Evolutionary conservation across 192 early-diverging fungal species (phyloP).

Genomic region (Coemansia sp.): DNA sequence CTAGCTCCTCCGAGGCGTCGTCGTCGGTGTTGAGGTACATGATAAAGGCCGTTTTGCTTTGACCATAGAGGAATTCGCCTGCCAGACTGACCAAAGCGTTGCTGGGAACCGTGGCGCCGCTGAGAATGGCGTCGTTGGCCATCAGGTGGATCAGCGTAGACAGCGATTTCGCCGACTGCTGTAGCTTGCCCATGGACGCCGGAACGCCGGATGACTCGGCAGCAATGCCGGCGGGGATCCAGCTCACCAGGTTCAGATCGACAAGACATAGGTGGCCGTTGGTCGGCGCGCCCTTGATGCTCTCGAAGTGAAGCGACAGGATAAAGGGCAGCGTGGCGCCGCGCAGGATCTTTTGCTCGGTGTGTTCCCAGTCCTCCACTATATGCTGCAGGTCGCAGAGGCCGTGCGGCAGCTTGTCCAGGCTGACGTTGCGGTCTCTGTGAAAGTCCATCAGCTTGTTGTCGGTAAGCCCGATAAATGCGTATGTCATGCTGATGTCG

Average conservation of each 20-base stretch:
- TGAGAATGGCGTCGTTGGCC: slow-evolving; percentile 39
- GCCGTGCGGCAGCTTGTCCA: slow-evolving; percentile 23
- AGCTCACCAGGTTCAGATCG: slow-evolving; percentile 38
- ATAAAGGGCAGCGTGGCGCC: slow-evolving; percentile 49
- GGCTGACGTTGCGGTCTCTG: slow-evolving; percentile 30
- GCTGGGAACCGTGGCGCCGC: slow-evolving; percentile 29
- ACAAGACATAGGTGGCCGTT: slow-evolving; percentile 47
- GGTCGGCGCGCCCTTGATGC: slow-evolving; percentile 33
- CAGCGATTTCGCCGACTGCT: slow-evolving; percentile 34
- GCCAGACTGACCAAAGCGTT: slow-evolving; percentile 30
- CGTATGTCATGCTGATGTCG: slow-evolving; percentile 52
- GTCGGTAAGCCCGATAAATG: slow-evolving; percentile 49
- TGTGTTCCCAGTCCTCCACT: slow-evolving; percentile 49
- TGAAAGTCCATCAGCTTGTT: slow-evolving; percentile 44
- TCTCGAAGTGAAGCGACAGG: slow-evolving; percentile 50
- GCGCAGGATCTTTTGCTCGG: slow-evolving; percentile 34
- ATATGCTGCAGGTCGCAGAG: slow-evolving; percentile 47
- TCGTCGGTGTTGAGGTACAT: slow-evolving; percentile 40
- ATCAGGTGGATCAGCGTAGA: slow-evolving; percentile 36
- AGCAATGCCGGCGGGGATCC: slow-evolving; percentile 18
- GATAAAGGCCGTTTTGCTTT: slow-evolving; percentile 50
- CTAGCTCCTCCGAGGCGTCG: slow-evolving; percentile 10
- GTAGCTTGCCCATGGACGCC: slow-evolving; percentile 14
- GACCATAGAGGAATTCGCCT: slow-evolving; percentile 43
- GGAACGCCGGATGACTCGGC: background rate